Percentiles rank a stretch among this genome's conserved stretches.
Evolutionary conservation across 805 yeast genomes (phyloP).

Genomic region (Wickerhamomyces ciferrii): DNA sequence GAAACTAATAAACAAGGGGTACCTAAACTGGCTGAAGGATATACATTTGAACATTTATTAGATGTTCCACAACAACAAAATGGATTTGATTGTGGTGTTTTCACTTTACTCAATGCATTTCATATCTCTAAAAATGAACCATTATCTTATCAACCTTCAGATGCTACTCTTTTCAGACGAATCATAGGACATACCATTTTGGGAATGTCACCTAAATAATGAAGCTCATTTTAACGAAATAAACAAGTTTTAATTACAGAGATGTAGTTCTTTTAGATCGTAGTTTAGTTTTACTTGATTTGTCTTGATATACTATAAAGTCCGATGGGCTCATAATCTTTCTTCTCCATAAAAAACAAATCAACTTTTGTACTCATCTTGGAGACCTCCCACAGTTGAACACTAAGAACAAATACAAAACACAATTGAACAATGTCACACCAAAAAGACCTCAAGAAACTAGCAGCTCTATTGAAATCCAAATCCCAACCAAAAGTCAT

Average conservation of each 20-base stretch:
- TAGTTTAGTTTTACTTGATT: too few species aligned
- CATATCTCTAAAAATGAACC: conserved; percentile 47
- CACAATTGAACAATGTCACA: background rate
- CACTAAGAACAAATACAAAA: background rate
- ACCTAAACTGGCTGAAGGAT: conserved; percentile 26
- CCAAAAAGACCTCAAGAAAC: background rate
- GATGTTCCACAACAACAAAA: conserved; percentile 82
- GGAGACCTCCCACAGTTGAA: too few species aligned
- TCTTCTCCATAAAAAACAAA: too few species aligned
- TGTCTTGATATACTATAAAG: too few species aligned
- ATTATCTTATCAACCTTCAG: conserved; percentile 55
- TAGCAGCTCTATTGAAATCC: background rate
- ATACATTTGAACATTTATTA: conserved; percentile 23
- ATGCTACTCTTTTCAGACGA: conserved; percentile 63
- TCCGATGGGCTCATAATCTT: too few species aligned
- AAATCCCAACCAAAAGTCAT: conserved; percentile 34
- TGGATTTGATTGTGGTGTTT: conserved; percentile 95
- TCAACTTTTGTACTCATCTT: too few species aligned
- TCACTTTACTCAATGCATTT: conserved; percentile 74
- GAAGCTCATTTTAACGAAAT: background rate
- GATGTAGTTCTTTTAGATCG: background rate
- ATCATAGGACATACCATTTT: conserved; percentile 26
- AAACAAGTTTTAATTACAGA: too few species aligned
- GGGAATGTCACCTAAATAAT: background rate
- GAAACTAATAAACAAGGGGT: conserved; percentile 54